A percentile compares a stretch with the other conserved stretches of the same genome.
These are phyloP conservation scores for Ogataea saltuana DNA, from an alignment of 805 yeast genomes.

Conservation along the genomic window DNA sequence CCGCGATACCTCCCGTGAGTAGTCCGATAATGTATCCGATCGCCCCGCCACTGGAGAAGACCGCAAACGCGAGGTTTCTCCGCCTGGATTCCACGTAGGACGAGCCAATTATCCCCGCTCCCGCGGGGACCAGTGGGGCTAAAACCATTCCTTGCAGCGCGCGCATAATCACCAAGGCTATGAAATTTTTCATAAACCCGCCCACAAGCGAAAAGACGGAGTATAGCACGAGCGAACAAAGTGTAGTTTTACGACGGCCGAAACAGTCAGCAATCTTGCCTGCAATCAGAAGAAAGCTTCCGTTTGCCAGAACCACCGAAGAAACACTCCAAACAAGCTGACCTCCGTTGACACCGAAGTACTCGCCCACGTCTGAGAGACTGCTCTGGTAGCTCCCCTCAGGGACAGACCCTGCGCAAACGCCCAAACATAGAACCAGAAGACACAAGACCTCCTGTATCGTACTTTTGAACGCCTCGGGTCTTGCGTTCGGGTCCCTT, in stretches of 20 bases:
- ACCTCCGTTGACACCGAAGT: constrained; percentile 38
- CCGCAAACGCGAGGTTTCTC: constrained; percentile 39
- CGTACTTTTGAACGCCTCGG: constrained; percentile 32
- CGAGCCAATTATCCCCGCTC: constrained; percentile 43
- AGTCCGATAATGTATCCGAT: constrained; percentile 41
- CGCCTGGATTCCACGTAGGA: constrained; percentile 34
- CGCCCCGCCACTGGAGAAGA: constrained; percentile 45
- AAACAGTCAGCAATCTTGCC: constrained; percentile 42
- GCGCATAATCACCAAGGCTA: constrained; percentile 38
- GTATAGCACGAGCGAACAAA: constrained; percentile 21
- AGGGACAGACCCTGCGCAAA: constrained; percentile 36
- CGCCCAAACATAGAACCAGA: constrained; percentile 34
- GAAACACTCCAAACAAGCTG: constrained; percentile 41
- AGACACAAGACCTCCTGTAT: constrained; percentile 35
- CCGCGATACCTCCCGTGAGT: constrained; percentile 42
- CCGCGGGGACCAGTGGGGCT: constrained; percentile 42
- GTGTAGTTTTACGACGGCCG: constrained; percentile 37
- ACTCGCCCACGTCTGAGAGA: constrained; percentile 32
- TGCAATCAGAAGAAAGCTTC: constrained; percentile 38
- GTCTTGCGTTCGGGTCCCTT: constrained; percentile 26
- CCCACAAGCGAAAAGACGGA: constrained; percentile 22
- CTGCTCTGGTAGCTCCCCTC: constrained; percentile 38
- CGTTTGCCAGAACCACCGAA: constrained; percentile 38
- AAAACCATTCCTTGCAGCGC: constrained; percentile 41
- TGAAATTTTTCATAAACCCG: constrained; percentile 36